Conservation (phyloP, 495 filamentous ascomycete species). For the Trichodelitschia bisporula region DNA sequence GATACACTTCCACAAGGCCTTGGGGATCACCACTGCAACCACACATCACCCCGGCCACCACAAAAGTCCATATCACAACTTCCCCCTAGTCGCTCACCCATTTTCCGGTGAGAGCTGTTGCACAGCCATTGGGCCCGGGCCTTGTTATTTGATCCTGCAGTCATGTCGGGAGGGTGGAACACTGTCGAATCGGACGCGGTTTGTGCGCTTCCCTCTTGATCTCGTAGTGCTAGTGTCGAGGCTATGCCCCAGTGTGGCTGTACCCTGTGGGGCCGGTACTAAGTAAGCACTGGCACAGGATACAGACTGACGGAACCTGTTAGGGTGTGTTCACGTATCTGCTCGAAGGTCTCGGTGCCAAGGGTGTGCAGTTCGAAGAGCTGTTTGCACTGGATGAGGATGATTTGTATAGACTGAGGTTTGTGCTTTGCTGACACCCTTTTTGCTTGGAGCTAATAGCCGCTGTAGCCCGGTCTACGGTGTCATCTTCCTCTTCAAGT, state of each 20-base stretch:
- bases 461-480: constrained; percentile 55
- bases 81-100: too few species aligned
- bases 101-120: too few species aligned
- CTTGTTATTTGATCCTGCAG: too few species aligned
- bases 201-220: constrained; percentile 12
- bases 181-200: constrained; percentile 90
- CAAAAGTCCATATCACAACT: too few species aligned
- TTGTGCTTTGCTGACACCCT: background rate
- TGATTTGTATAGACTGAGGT: constrained; percentile 39
- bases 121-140: too few species aligned
- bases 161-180: constrained; percentile 36
- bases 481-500: constrained; percentile 99
- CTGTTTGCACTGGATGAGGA: constrained; percentile 72
- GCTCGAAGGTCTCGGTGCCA: constrained; percentile 71
- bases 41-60: too few species aligned
- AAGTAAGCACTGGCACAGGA: constrained; percentile 3
- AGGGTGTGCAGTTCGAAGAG: constrained; percentile 92
- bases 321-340: constrained; percentile 96
- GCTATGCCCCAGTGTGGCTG: too few species aligned
- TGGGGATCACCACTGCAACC: too few species aligned
- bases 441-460: constrained; percentile 2
- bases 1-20: too few species aligned
- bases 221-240: too few species aligned
- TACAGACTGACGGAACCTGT: constrained; percentile 3
- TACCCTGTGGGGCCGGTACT: too few species aligned